Percentiles rank a stretch among this genome's conserved stretches.
These are phyloP conservation scores for Exophiala oligosperma DNA, from an alignment of 2,329 filamentous ascomycete species.

Conservation along the genomic window DNA sequence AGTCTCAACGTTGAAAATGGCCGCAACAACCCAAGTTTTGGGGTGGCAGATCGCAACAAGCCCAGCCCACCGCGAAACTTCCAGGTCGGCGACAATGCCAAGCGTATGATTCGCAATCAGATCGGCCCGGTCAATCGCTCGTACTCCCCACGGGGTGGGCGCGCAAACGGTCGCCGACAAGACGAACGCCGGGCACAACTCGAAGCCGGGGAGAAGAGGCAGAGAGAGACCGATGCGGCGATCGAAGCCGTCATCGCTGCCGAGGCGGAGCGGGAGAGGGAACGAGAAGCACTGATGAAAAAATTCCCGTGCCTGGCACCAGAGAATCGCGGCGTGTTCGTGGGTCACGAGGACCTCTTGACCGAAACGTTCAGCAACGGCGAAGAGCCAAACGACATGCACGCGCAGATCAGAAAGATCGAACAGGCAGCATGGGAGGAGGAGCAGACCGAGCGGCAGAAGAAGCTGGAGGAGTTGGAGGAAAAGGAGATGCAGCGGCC, in stretches of 20 bases:
- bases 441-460: slow-evolving; percentile 7
- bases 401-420: slow-evolving; percentile 8
- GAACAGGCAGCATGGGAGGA: slow-evolving; percentile 21
- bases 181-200: background rate
- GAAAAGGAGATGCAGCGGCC: background rate
- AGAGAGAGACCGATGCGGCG: background rate
- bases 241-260: background rate
- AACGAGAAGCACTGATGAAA: slow-evolving; percentile 4
- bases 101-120: slow-evolving; percentile 11
- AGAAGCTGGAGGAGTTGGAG: background rate
- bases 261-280: background rate
- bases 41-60: slow-evolving; percentile 9
- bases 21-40: slow-evolving; percentile 14
- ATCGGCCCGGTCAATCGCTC: background rate
- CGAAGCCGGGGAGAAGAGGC: background rate
- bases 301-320: slow-evolving; percentile 10
- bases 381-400: slow-evolving; percentile 14
- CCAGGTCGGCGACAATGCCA: slow-evolving; percentile 7
- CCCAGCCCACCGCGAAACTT: background rate
- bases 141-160: background rate
- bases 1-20: slow-evolving; percentile 30
- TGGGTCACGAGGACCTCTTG: slow-evolving; percentile 10
- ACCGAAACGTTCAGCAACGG: slow-evolving; percentile 18
- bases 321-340: slow-evolving; percentile 5
- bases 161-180: background rate